A percentile compares a stretch with the other conserved stretches of the same genome.
Evolutionary conservation across 345 rosid species (phyloP).

Genomic region (Lepidium didymum): DNA sequence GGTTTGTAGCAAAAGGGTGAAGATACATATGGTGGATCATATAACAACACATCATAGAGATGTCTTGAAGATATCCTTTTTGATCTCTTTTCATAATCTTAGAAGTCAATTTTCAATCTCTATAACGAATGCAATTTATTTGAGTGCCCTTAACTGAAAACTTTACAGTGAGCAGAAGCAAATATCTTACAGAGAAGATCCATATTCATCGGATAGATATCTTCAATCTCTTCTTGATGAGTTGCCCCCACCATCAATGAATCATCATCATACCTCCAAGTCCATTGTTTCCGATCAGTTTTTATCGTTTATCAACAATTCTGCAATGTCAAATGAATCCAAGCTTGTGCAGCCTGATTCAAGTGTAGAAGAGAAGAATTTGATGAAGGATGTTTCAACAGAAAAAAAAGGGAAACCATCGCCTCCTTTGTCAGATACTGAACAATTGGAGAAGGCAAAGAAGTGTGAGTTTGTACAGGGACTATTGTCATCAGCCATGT

Average conservation of each 20-base stretch:
- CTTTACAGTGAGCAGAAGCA: slow-evolving; percentile 24
- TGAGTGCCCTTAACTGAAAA: slow-evolving; percentile 15
- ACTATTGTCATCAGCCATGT: slow-evolving; percentile 51
- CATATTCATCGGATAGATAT: slow-evolving; percentile 19
- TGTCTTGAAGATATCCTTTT: slow-evolving; percentile 30
- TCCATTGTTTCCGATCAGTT: background rate
- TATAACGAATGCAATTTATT: background rate
- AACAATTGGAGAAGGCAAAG: slow-evolving; percentile 51
- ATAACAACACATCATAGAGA: slow-evolving; percentile 25
- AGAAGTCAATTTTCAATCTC: background rate
- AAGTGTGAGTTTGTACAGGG: slow-evolving; percentile 65
- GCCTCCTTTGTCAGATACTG: slow-evolving; percentile 44
- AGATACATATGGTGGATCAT: slow-evolving; percentile 29
- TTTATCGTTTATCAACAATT: slow-evolving; percentile 17
- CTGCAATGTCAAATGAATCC: slow-evolving; percentile 16
- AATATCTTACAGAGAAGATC: slow-evolving; percentile 12
- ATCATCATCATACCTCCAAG: slow-evolving; percentile 18
- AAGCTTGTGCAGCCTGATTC: slow-evolving; percentile 14
- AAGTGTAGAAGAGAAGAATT: background rate
- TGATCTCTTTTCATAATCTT: background rate
- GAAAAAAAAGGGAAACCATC: background rate
- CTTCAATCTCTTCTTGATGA: slow-evolving; percentile 10
- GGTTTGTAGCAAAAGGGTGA: slow-evolving; percentile 26
- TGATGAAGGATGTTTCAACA: background rate
- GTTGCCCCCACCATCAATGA: background rate